Evolutionary conservation across 148 eudicot genomes (phyloP).

Genomic region (Talinum fruticosum): DNA sequence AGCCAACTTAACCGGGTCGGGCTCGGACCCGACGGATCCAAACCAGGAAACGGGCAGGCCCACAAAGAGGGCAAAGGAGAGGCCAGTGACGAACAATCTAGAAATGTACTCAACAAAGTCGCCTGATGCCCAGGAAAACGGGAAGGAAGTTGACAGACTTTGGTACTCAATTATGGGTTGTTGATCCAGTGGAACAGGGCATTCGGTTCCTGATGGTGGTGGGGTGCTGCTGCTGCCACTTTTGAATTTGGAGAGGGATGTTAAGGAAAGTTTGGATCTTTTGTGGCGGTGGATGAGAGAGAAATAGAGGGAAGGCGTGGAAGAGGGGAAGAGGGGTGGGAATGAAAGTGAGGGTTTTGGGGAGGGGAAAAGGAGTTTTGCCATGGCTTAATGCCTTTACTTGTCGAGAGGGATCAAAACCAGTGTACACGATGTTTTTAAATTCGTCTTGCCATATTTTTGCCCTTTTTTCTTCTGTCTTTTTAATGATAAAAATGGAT

Average conservation of each 20-base stretch:
- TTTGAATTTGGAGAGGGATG: conserved; percentile 36
- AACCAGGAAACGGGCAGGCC: conserved; percentile 78
- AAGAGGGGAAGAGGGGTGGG: conserved; percentile 10
- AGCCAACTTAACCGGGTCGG: conserved; percentile 48
- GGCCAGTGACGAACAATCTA: conserved; percentile 49
- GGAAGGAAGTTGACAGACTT: conserved; percentile 56
- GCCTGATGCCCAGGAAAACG: conserved; percentile 71
- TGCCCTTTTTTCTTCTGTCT: neutral
- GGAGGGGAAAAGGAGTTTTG: conserved; percentile 23
- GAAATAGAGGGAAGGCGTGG: conserved; percentile 12
- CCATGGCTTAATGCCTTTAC: conserved; percentile 6
- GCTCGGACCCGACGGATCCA: conserved; percentile 50
- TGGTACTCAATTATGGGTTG: conserved; percentile 88
- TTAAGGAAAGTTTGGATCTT: conserved; percentile 21
- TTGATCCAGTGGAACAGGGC: conserved; percentile 81
- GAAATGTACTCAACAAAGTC: conserved; percentile 51
- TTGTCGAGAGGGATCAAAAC: neutral
- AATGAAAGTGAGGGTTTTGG: conserved; percentile 20
- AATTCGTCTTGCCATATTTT: neutral
- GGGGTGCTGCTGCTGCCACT: conserved; percentile 36
- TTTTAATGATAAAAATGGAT: neutral
- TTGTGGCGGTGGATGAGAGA: neutral
- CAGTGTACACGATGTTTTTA: too few species aligned
- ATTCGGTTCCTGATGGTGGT: conserved; percentile 46
- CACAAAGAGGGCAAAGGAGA: conserved; percentile 53